Conservation (phyloP, 768 basidiomycete species). For the Chalciporus piperatus region DNA sequence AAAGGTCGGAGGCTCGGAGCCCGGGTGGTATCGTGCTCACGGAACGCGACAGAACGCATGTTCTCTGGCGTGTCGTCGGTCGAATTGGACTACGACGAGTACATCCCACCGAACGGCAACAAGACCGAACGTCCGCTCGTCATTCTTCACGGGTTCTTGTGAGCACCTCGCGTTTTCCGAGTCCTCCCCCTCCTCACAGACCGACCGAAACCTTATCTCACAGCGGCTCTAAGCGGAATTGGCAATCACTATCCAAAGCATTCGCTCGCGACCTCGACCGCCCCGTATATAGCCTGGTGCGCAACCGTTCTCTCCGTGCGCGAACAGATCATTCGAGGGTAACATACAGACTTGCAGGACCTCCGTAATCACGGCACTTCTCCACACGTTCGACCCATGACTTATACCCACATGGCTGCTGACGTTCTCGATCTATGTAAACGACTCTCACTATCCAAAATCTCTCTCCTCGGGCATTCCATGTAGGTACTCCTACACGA, state of each 20-base stretch:
- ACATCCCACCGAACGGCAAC: conserved; percentile 28
- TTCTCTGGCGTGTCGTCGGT: conserved; percentile 21
- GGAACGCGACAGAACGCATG: conserved; percentile 17
- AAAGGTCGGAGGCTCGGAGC: too few relatives aligned
- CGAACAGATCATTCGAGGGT: not conserved
- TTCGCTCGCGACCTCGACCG: conserved; percentile 62
- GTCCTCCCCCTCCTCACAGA: not conserved
- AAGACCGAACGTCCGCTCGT: conserved; percentile 44
- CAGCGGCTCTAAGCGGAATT: conserved; percentile 89
- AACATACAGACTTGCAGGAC: conserved; percentile 47
- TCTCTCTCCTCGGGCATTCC: conserved; percentile 85
- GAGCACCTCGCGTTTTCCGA: conserved; percentile 19
- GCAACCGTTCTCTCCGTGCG: conserved; percentile 9
- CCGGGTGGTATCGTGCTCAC: conserved; percentile 3
- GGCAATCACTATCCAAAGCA: conserved; percentile 76
- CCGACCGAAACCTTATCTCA: not conserved
- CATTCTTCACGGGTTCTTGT: conserved; percentile 68
- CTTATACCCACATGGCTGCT: conserved; percentile 73
- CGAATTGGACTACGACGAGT: conserved; percentile 31
- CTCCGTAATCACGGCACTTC: conserved; percentile 88
- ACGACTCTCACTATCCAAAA: conserved; percentile 49
- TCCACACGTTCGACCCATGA: conserved; percentile 70
- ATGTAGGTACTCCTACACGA: conserved; percentile 53
- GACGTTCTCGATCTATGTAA: conserved; percentile 72
- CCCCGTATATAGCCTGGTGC: conserved; percentile 72